These are phyloP conservation scores for Starmerella cellae DNA, from an alignment of 805 yeast genomes.

Conservation along the genomic window DNA sequence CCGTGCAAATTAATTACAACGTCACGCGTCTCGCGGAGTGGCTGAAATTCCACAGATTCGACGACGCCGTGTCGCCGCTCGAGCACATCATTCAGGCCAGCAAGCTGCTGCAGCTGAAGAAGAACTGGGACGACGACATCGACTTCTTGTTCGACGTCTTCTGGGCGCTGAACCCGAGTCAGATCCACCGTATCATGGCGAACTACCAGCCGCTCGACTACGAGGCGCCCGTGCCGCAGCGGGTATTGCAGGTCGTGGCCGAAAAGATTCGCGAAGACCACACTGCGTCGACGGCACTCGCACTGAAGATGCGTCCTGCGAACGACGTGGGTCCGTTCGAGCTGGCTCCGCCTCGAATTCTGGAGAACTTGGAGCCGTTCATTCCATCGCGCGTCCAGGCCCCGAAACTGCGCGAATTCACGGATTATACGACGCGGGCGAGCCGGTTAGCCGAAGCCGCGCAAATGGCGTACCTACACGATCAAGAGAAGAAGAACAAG, in stretches of 20 bases:
- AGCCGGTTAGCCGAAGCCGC: conserved; percentile 10
- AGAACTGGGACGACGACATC: conserved; percentile 77
- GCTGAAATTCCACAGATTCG: conserved; percentile 88
- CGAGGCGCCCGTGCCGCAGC: conserved; percentile 80
- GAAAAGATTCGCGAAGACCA: conserved; percentile 32
- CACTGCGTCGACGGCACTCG: conserved; percentile 28
- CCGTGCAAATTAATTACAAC: conserved; percentile 89
- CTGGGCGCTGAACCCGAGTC: conserved; percentile 86
- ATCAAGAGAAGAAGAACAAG: neutral
- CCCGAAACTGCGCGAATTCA: conserved; percentile 77
- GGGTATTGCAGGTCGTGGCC: conserved; percentile 68
- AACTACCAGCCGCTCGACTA: conserved; percentile 88
- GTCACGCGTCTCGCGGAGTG: conserved; percentile 95
- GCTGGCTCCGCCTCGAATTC: conserved; percentile 42
- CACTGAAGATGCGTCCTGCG: conserved; percentile 31
- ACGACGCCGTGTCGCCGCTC: conserved; percentile 72
- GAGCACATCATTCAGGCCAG: conserved; percentile 86
- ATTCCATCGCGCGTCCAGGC: conserved; percentile 89
- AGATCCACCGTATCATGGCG: conserved; percentile 79
- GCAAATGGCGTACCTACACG: neutral
- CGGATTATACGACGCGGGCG: conserved; percentile 44
- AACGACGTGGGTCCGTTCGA: conserved; percentile 33
- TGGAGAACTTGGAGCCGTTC: conserved; percentile 53
- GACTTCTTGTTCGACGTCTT: conserved; percentile 89
- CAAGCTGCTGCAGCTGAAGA: conserved; percentile 80